Evolutionary conservation across 441 rosid genomes (phyloP).

Genomic region (Viola pubescens): DNA sequence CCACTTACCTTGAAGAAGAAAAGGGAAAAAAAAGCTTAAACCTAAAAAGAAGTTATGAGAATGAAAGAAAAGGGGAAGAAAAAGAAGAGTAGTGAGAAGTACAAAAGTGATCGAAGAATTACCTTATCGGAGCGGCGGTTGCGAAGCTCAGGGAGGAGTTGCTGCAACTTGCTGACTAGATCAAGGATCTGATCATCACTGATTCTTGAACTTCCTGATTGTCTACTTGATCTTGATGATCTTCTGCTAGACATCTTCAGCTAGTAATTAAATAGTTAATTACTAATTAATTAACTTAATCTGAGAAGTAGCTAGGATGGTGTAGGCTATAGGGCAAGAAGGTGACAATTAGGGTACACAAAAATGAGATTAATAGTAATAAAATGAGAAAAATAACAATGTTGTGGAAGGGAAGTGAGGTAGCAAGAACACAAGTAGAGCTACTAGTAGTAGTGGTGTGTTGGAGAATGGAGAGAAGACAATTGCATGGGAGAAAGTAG

Average conservation of each 20-base stretch:
- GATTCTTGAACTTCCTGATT: slow-evolving; percentile 58
- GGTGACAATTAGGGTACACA: background rate
- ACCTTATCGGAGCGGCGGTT: slow-evolving; percentile 63
- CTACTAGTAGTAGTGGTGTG: background rate
- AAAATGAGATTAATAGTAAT: background rate
- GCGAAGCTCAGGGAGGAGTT: slow-evolving; percentile 70
- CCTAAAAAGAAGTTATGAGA: background rate
- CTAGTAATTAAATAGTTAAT: background rate
- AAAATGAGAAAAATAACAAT: background rate
- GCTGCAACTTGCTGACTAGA: slow-evolving; percentile 76
- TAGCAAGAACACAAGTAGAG: slow-evolving; percentile 15
- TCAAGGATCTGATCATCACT: slow-evolving; percentile 81
- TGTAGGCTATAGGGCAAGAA: background rate
- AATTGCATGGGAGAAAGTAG: slow-evolving; percentile 42
- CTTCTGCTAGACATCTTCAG: slow-evolving; percentile 69
- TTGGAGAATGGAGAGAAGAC: slow-evolving; percentile 19
- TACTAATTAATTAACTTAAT: background rate
- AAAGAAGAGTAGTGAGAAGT: background rate
- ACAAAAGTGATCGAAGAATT: background rate
- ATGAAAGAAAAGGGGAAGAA: background rate
- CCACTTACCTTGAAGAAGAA: background rate
- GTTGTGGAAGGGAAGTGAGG: background rate
- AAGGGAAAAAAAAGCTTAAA: too few relatives aligned
- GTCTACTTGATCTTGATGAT: slow-evolving; percentile 46
- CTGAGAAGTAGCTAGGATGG: too few relatives aligned